Evolutionary conservation across 495 filamentous ascomycete genomes (phyloP), one percentile per base, ranked within the genome.

Genomic region (Endocarpon pusillum): DNA sequence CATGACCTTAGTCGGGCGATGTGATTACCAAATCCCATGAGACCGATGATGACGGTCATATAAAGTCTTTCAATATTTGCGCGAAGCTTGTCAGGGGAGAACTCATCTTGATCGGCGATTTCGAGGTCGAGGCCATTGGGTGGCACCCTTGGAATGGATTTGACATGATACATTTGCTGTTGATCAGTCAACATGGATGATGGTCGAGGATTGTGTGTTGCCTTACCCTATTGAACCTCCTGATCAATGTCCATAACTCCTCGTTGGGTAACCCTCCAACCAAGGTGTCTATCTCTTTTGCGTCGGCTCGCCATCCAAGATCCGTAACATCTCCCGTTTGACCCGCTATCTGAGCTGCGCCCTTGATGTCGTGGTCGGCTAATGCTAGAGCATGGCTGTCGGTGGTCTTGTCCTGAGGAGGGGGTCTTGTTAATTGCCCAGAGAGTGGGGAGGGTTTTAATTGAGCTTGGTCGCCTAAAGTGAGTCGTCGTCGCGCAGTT

Each of bases 81-180:
- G 12, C 84, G 66, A 41, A 93, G 53, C 47, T 91, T 91, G 51
- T 91, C 84, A 0, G 84, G 84, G 0, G 78, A 80, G 51, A 86
- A 89, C 40, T 82, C 73, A 24, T 91, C 83, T 38, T 85, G 73
- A 22, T 84, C 77, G 0, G 78, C 74, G 29, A 81, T 75, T 36
- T 81, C 78, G 9, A 89, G 62, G 53, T 93, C 84, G n/a, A 93
- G 53, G 16, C 73, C 69, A 7, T 67, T 68, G 22, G 61, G 33
- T 1, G 67, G 62, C 1, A 57, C 48, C 14, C 67, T 55, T 2
- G 61, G 51, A 1, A 71, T 61, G 11, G 77, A 75, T 52, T 82
- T 84, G 42, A 87, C 74, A 59, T 87, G 75, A 52, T 86, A 86
- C 52, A 89, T 77, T 78, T 89, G 81, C 80, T 86, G 53, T n/a